These are phyloP conservation scores for Colletotrichum acutatum DNA, from an alignment of 2,329 filamentous ascomycete species.

Conservation along the genomic window DNA sequence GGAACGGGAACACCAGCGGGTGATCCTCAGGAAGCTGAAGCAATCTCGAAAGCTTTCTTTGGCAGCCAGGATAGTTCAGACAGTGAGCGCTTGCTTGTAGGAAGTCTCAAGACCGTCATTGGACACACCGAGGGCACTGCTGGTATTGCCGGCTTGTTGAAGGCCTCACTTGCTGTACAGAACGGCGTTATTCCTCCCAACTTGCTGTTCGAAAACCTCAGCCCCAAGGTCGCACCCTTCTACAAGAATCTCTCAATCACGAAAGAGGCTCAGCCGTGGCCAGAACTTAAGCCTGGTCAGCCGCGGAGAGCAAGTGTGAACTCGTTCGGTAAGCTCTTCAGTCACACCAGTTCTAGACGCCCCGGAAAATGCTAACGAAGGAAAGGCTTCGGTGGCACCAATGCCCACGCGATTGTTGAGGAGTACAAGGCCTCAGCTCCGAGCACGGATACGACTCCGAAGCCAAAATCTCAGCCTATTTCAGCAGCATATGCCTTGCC, in stretches of 20 bases:
- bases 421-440: neutral
- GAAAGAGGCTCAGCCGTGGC: neutral
- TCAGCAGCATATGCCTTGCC: conserved; percentile 6
- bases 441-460: too few relatives aligned
- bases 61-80: neutral
- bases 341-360: neutral
- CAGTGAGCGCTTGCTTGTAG: neutral
- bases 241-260: neutral
- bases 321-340: neutral
- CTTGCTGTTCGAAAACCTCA: conserved; percentile 43
- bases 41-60: conserved; percentile 40
- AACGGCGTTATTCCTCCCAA: conserved; percentile 43
- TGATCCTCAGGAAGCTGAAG: conserved; percentile 50
- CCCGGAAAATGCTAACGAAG: neutral
- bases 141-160: conserved; percentile 43
- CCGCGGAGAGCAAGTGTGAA: neutral
- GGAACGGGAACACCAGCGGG: conserved; percentile 67
- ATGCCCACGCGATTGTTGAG: conserved; percentile 19
- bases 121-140: conserved; percentile 43
- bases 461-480: neutral
- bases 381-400: conserved; percentile 23
- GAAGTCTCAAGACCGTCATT: conserved; percentile 35
- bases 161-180: conserved; percentile 38
- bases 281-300: neutral
- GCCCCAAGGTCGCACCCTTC: conserved; percentile 41